These are phyloP conservation scores for Jacaranda mimosifolia DNA, from an alignment of 257 asterid species.

Conservation along the genomic window DNA sequence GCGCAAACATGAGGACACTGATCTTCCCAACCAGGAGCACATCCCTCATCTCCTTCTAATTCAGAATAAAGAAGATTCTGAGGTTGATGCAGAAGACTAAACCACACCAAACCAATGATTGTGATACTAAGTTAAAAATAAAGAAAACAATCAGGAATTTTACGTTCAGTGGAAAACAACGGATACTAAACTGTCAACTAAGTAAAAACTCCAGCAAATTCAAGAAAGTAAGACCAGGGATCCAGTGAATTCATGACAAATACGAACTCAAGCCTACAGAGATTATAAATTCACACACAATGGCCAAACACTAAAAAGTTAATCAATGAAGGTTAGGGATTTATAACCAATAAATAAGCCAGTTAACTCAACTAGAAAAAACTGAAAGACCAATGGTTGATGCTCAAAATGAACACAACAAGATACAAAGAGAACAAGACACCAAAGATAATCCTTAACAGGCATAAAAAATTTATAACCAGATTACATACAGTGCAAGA, in stretches of 20 bases:
- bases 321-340: not conserved
- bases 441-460: conserved; percentile 4
- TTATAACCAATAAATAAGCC: not conserved
- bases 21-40: conserved; percentile 73
- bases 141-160: conserved; percentile 22
- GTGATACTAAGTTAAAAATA: conserved; percentile 7
- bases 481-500: not conserved
- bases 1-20: conserved; percentile 61
- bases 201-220: not conserved
- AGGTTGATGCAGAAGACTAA: conserved; percentile 40
- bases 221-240: conserved; percentile 4
- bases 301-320: not conserved
- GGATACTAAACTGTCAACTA: not conserved
- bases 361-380: not conserved
- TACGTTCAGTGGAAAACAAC: not conserved
- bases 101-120: conserved; percentile 38
- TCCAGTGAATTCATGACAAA: conserved; percentile 4
- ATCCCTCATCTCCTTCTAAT: conserved; percentile 77
- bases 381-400: conserved; percentile 9
- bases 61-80: conserved; percentile 44
- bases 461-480: not conserved
- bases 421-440: conserved; percentile 8
- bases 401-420: conserved; percentile 6
- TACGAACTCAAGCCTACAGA: not conserved
- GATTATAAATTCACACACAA: not conserved